Conservation (phyloP, 75 land plant species). For the Pinus tabuliformis region DNA sequence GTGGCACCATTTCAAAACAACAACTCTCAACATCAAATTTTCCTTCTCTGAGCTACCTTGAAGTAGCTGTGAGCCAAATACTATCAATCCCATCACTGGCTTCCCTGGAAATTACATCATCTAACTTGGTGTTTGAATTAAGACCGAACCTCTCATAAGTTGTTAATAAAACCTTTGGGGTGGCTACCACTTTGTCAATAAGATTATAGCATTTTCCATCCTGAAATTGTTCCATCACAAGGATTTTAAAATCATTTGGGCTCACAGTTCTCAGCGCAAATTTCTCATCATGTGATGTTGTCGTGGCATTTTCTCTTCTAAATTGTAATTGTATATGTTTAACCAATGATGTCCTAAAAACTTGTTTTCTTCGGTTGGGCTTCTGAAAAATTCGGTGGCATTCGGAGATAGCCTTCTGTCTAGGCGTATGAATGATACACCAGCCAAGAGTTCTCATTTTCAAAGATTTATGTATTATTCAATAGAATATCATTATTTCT, state of each 20-base stretch:
- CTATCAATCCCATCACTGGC: conserved; percentile 8
- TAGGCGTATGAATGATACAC: neutral
- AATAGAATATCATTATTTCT: too few relatives aligned
- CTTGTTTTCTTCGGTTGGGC: neutral
- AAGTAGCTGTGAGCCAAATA: conserved; percentile 22
- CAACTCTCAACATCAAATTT: conserved; percentile 29
- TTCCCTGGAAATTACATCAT: conserved; percentile 3
- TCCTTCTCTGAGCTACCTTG: conserved; percentile 18
- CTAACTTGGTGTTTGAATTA: neutral
- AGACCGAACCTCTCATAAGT: conserved; percentile 1
- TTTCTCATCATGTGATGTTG: neutral
- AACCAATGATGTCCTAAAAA: neutral
- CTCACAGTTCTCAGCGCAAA: neutral
- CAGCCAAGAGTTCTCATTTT: neutral
- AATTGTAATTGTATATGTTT: neutral
- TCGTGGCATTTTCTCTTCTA: neutral
- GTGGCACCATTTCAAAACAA: conserved; percentile 28
- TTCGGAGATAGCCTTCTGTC: neutral
- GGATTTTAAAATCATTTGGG: conserved; percentile 1
- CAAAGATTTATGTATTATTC: too few relatives aligned
- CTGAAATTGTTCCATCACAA: neutral
- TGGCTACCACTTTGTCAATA: neutral
- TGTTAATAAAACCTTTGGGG: conserved; percentile 1
- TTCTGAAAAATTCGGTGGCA: neutral
- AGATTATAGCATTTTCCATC: conserved; percentile 1